Evolutionary conservation across 257 asterid species (phyloP).

Genomic region (Nemophila menziesii): DNA sequence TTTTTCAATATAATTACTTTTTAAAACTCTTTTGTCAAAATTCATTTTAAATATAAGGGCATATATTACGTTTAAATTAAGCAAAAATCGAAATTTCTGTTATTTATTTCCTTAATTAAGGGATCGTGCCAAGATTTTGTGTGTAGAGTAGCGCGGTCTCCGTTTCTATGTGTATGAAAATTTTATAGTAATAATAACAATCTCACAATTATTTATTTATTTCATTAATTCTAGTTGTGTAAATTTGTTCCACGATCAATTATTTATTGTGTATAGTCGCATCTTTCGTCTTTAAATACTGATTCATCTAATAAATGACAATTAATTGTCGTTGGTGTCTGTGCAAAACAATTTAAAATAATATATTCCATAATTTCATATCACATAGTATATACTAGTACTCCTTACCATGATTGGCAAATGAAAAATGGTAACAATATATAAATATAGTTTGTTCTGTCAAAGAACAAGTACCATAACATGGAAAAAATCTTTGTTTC

Average conservation of each 20-base stretch:
- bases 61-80: no score
- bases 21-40: no score
- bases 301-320: background rate
- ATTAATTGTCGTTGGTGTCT: constrained; percentile 17
- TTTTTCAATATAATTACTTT: no score
- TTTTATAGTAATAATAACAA: background rate
- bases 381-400: no score
- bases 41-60: no score
- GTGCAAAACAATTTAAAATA: constrained; percentile 15
- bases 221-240: no score
- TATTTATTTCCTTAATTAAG: background rate
- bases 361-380: constrained; percentile 15
- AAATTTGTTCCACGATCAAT: background rate
- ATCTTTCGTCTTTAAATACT: background rate
- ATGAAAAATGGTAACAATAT: constrained; percentile 14
- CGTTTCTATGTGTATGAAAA: background rate
- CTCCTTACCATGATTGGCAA: constrained; percentile 15
- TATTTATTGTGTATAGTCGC: background rate
- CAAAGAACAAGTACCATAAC: constrained; percentile 15
- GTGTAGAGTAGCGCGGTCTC: background rate
- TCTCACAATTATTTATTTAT: background rate
- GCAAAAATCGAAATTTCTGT: background rate
- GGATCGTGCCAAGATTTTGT: background rate
- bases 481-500: constrained; percentile 15
- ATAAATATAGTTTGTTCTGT: constrained; percentile 12